A percentile compares a stretch with the other conserved stretches of the same genome.
These are phyloP conservation scores for Paracamarosporium sp. DNA, from an alignment of 2,329 filamentous ascomycete genomes.

Conservation along the genomic window DNA sequence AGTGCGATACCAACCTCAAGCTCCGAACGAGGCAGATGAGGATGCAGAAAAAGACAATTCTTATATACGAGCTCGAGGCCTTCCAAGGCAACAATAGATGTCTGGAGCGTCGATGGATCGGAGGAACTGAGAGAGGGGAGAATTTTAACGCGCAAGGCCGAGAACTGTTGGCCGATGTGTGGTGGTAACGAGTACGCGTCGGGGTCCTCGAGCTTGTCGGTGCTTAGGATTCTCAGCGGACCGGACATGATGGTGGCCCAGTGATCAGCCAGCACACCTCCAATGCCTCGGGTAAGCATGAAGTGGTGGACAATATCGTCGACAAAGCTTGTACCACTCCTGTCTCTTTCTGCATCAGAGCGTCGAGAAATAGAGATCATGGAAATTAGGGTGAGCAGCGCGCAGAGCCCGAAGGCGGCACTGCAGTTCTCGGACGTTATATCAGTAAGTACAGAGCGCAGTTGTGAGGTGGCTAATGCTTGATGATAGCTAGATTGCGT, in stretches of 20 bases:
- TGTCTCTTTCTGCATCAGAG: conserved; percentile 1
- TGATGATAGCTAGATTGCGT: conserved; percentile 9
- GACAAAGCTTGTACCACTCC: conserved; percentile 2
- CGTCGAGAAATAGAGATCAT: conserved; percentile 9
- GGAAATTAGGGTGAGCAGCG: conserved; percentile 7
- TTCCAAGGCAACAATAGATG: background rate
- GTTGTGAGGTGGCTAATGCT: conserved; percentile 4
- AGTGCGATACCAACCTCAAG: conserved; percentile 4
- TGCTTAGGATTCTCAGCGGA: conserved; percentile 1
- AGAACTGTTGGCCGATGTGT: background rate
- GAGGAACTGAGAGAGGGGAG: background rate
- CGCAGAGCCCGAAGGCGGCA: conserved; percentile 7
- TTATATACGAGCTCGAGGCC: conserved; percentile 8
- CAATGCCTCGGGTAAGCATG: conserved; percentile 12
- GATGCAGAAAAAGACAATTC: conserved; percentile 1
- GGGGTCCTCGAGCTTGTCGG: background rate
- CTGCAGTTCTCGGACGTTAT: conserved; percentile 7
- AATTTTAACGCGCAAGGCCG: background rate
- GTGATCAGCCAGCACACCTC: conserved; percentile 3
- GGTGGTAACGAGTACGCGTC: background rate
- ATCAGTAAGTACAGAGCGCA: conserved; percentile 4
- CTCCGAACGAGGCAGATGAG: conserved; percentile 1
- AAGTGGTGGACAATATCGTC: conserved; percentile 9
- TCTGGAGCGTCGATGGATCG: background rate
- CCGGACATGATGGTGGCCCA: conserved; percentile 1